Evolutionary conservation across 768 basidiomycete genomes (phyloP).

Genomic region (Leccinum truebloodii): DNA sequence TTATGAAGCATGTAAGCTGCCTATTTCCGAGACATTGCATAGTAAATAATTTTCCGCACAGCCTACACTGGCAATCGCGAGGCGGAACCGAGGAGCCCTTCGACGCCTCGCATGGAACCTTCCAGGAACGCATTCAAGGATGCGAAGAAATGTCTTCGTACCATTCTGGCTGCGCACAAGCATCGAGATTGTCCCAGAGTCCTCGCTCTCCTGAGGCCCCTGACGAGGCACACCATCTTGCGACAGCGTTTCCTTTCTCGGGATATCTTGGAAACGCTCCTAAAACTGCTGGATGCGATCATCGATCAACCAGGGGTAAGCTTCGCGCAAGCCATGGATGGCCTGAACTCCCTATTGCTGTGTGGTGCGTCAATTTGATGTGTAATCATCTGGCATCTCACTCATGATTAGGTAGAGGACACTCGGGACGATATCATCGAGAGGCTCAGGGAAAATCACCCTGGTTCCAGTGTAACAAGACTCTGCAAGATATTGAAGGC

Average conservation of each 20-base stretch:
- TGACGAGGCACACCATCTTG: background rate
- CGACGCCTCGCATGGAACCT: background rate
- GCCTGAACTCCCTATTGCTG: background rate
- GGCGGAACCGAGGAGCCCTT: background rate
- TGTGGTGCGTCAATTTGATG: background rate
- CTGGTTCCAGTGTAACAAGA: too few relatives aligned
- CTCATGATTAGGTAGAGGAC: background rate
- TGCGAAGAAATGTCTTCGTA: background rate
- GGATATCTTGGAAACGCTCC: background rate
- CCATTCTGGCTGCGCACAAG: background rate
- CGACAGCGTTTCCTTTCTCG: background rate
- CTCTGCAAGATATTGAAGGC: too few relatives aligned
- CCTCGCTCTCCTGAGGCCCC: too few relatives aligned
- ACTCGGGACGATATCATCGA: background rate
- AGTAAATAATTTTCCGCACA: background rate
- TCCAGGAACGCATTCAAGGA: background rate
- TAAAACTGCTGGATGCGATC: background rate
- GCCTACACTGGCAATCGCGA: background rate
- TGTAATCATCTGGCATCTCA: background rate
- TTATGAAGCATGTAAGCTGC: background rate
- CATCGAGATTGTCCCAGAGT: background rate
- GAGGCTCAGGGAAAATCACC: too few relatives aligned
- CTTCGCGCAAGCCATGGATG: background rate
- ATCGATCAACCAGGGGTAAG: background rate
- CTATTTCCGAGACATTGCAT: background rate